These are phyloP conservation scores for Saccharomycopsis crataegensis DNA, from an alignment of 1,139 yeast species.

Conservation along the genomic window DNA sequence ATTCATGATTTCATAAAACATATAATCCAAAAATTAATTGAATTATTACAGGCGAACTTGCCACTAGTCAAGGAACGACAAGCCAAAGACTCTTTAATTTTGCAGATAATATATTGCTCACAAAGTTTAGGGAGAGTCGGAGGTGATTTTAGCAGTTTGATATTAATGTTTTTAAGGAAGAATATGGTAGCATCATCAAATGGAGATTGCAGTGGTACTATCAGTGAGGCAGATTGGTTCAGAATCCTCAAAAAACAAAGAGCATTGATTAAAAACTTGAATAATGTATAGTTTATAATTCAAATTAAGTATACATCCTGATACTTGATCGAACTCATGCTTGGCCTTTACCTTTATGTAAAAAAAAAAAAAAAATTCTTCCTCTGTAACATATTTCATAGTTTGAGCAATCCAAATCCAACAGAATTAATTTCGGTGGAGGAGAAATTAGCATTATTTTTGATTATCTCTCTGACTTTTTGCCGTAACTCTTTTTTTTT, in stretches of 20 bases:
- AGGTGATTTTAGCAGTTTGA: slow-evolving; percentile 51
- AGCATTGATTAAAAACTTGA: background rate
- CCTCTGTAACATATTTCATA: too few relatives aligned
- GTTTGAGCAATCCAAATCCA: too few relatives aligned
- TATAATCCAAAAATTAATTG: slow-evolving; percentile 30
- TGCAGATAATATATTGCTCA: slow-evolving; percentile 72
- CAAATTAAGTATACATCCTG: too few relatives aligned
- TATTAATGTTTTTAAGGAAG: slow-evolving; percentile 11
- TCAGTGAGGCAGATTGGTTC: background rate
- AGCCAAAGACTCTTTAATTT: slow-evolving; percentile 52
- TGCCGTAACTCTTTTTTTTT: too few relatives aligned
- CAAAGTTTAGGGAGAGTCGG: slow-evolving; percentile 66
- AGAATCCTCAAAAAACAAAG: background rate
- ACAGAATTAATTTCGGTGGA: too few relatives aligned
- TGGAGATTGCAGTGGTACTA: background rate
- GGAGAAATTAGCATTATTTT: too few relatives aligned
- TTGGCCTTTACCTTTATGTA: too few relatives aligned
- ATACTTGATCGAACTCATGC: too few relatives aligned
- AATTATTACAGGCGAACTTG: slow-evolving; percentile 31
- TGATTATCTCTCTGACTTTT: too few relatives aligned
- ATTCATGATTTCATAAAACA: slow-evolving; percentile 37
- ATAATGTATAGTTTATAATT: too few relatives aligned
- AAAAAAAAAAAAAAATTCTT: too few relatives aligned
- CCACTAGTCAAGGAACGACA: slow-evolving; percentile 35
- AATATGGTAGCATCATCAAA: background rate